Base-by-base conservation (phyloP, 441 rosid species). In the Biscutella laevigata region DNA sequence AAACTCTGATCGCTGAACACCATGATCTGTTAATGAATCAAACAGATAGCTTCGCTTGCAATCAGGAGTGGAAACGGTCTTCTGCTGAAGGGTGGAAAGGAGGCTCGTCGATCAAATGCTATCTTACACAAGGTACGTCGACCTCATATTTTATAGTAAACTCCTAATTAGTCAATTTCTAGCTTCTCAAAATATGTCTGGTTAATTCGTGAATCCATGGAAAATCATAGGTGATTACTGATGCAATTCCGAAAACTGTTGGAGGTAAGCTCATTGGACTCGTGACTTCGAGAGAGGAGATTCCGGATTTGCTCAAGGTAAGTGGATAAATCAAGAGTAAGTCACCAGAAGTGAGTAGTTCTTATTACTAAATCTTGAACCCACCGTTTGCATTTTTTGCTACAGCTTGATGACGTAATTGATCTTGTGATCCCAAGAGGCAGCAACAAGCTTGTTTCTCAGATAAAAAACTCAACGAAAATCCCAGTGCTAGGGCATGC, bases 401-500 rank as follows among this genome's bases (percentile, higher is more conserved):
- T 57, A 50, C 86, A 92, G 99, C 95, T 88, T 53, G 99, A 92
- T 76, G 97, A 92, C 60, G 96, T 86, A 41, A 88, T 92, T 60
- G 99, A 92, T 74, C 99, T 92, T 61, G 96, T 92, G 67, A 92
- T 92, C 66, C 95, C 99, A 62, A 84, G 99, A 76, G 99, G 99
- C 71, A 88, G 97, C 82, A 92, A 84, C 67, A 84, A 76, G 61
- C 95, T 92, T 62, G 97, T 92, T 68, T 77, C 97, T 64, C 82
- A 84, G 69, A 88, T 92, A 41, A 92, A 88, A 69, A 80, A 70
- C 59, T 83, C 97, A 30, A 92, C 99, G 19, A 92, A 86, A 71
- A 92, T 92, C 62, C 97, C 99, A 33, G 99, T 92, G 65, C 79
- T 92, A 37, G 97, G 99, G 56, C 99, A 92, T 76, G 80, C 99